Conservation (phyloP, 768 basidiomycete genomes). For the Cyathus striatus region DNA sequence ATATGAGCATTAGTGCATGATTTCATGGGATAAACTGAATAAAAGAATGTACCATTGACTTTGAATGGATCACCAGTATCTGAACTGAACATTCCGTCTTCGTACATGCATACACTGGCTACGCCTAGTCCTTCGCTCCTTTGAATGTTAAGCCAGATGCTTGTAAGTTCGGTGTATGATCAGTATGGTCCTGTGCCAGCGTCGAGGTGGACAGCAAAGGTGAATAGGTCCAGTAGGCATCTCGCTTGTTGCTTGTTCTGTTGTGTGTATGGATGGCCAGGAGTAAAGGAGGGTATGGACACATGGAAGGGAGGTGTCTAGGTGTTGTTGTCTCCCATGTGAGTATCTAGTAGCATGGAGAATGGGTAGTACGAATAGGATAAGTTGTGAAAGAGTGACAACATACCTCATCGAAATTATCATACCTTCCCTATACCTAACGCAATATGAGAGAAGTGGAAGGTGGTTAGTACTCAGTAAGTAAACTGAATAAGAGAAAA, state of each 20-base stretch:
- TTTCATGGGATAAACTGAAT: neutral
- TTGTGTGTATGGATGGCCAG: slow-evolving; percentile 46
- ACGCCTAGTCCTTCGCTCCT: slow-evolving; percentile 85
- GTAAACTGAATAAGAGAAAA: too few relatives aligned
- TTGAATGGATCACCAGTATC: slow-evolving; percentile 52
- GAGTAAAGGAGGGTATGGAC: slow-evolving; percentile 52
- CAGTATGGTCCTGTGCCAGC: slow-evolving; percentile 88
- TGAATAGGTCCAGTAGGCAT: slow-evolving; percentile 83
- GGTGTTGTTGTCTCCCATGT: slow-evolving; percentile 87
- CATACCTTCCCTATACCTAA: too few relatives aligned
- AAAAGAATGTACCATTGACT: slow-evolving; percentile 68
- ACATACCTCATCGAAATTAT: too few relatives aligned
- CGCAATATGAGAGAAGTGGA: too few relatives aligned
- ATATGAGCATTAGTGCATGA: slow-evolving; percentile 36
- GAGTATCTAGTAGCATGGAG: too few relatives aligned
- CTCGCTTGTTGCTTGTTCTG: slow-evolving; percentile 65
- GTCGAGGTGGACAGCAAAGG: slow-evolving; percentile 89
- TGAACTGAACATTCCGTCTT: slow-evolving; percentile 76
- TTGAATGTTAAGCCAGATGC: slow-evolving; percentile 46
- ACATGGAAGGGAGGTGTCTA: slow-evolving; percentile 65
- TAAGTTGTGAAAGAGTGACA: too few relatives aligned
- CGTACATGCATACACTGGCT: slow-evolving; percentile 89
- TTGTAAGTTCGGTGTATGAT: slow-evolving; percentile 68
- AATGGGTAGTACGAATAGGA: too few relatives aligned
- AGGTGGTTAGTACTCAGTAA: too few relatives aligned